These are phyloP conservation scores for Aphanomyces invadans DNA, from an alignment of 352 stramenopile species.

Conservation along the genomic window DNA sequence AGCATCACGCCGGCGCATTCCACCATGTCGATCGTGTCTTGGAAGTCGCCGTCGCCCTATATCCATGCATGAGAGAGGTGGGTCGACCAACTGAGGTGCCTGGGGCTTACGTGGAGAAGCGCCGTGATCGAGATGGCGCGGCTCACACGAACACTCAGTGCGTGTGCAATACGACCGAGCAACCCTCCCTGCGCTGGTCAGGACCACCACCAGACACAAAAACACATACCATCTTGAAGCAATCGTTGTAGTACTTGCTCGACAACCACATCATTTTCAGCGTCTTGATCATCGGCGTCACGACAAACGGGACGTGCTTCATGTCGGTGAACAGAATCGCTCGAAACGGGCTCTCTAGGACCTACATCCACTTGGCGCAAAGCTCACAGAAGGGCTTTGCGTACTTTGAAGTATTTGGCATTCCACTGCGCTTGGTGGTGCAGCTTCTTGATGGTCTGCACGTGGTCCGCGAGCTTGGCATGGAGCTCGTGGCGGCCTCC, in stretches of 20 bases:
- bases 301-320: constrained; percentile 13
- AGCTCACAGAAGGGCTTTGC: background rate
- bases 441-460: constrained; percentile 9
- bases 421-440: constrained; percentile 24
- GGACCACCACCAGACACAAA: no score
- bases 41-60: constrained; percentile 15
- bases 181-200: constrained; percentile 2
- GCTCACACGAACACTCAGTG: constrained; percentile 12
- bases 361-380: no score
- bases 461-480: constrained; percentile 9
- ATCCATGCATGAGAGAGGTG: no score
- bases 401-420: constrained; percentile 25
- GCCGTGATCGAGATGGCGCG: background rate
- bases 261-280: constrained; percentile 26
- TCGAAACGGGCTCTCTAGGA: constrained; percentile 15
- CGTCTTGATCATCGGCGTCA: constrained; percentile 22
- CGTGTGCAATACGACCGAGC: constrained; percentile 6
- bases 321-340: constrained; percentile 15
- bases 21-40: constrained; percentile 14
- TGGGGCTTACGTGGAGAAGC: background rate
- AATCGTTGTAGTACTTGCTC: constrained; percentile 25
- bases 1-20: constrained; percentile 22
- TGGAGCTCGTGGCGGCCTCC: background rate
- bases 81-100: no score
- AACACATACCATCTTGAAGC: constrained; percentile 16